These are phyloP conservation scores for Trichoderma gracile DNA, from an alignment of 2,329 filamentous ascomycete species.

Conservation along the genomic window DNA sequence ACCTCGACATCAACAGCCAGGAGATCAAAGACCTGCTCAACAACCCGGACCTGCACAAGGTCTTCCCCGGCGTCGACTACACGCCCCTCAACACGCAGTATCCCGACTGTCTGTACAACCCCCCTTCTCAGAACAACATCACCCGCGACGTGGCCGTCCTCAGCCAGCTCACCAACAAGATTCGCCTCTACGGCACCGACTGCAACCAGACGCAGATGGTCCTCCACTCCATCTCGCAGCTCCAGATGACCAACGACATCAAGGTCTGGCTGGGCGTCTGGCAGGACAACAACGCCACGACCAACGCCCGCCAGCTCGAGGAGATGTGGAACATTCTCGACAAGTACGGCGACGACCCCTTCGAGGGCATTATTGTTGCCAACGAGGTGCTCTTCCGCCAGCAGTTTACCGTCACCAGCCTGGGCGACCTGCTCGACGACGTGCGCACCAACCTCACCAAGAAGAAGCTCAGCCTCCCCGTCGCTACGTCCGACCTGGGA, in stretches of 20 bases:
- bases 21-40: constrained; percentile 82
- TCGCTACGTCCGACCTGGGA: constrained; percentile 86
- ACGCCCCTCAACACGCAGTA: constrained; percentile 91
- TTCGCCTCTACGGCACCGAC: constrained; percentile 91
- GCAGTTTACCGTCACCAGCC: constrained; percentile 65
- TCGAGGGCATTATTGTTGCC: constrained; percentile 79
- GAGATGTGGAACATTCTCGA: constrained; percentile 87
- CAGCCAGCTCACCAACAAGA: constrained; percentile 82
- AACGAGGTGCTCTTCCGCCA: constrained; percentile 79
- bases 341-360: constrained; percentile 64
- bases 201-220: constrained; percentile 98
- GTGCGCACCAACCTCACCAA: constrained; percentile 73
- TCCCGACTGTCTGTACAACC: constrained; percentile 73
- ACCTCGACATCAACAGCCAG: constrained; percentile 69
- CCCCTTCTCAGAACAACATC: constrained; percentile 90
- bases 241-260: constrained; percentile 69
- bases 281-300: constrained; percentile 81
- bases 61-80: constrained; percentile 95
- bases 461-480: constrained; percentile 67
- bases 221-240: constrained; percentile 73
- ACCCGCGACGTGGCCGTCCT: constrained; percentile 89
- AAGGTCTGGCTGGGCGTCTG: constrained; percentile 96
- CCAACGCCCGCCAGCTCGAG: constrained; percentile 75
- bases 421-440: constrained; percentile 64
- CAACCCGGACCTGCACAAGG: constrained; percentile 81